Percentiles rank a stretch among this genome's conserved stretches.
phyloP scores from a whole-genome alignment of 2,329 filamentous ascomycete species.

The Phialemoniopsis sp. region DNA sequence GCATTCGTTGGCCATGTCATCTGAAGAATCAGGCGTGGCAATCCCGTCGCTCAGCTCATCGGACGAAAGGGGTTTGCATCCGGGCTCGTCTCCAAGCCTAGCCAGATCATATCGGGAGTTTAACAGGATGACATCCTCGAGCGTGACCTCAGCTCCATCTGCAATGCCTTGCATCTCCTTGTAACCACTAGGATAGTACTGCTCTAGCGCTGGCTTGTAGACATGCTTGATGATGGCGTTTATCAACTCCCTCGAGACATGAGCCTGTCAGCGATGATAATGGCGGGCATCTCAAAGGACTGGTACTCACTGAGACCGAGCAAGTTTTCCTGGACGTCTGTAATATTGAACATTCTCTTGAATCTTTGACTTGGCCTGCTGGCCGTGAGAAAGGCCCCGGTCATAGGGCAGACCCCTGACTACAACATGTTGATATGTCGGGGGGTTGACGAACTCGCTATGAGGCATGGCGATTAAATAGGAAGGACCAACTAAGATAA shows the following conservation, averaged over 20 bases:
- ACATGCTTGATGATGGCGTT: slow-evolving; percentile 11
- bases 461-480: too few species aligned
- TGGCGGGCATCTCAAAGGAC: neutral
- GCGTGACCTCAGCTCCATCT: slow-evolving; percentile 12
- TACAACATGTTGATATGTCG: slow-evolving; percentile 16
- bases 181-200: slow-evolving; percentile 10
- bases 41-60: too few species aligned
- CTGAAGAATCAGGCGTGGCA: too few species aligned
- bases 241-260: slow-evolving; percentile 4
- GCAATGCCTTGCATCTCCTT: slow-evolving; percentile 12
- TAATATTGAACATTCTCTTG: slow-evolving; percentile 15
- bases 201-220: slow-evolving; percentile 14
- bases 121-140: slow-evolving; percentile 15
- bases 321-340: slow-evolving; percentile 13
- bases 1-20: slow-evolving; percentile 6
- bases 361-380: slow-evolving; percentile 13
- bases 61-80: neutral
- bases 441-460: neutral
- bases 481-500: too few species aligned
- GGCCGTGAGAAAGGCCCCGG: slow-evolving; percentile 14
- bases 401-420: slow-evolving; percentile 14
- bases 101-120: slow-evolving; percentile 17
- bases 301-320: slow-evolving; percentile 2
- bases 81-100: slow-evolving; percentile 6
- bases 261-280: too few species aligned